Base-by-base conservation (phyloP, 805 yeast genomes). In the Starmerella geochares region DNA sequence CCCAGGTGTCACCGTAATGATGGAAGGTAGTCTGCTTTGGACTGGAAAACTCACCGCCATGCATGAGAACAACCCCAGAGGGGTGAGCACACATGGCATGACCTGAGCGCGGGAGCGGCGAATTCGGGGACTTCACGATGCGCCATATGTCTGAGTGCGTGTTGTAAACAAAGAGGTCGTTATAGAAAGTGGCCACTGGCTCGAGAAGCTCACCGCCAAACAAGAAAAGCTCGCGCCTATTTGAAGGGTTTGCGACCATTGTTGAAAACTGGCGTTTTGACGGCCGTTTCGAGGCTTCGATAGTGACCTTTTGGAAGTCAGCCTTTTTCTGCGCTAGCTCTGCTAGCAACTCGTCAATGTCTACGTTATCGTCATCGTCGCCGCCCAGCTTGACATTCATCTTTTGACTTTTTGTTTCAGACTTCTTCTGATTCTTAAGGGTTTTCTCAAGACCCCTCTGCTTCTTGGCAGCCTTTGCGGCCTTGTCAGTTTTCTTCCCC, bases 1-100 rank as follows among this genome's bases (percentile, higher is more conserved):
- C 73, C 98, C 98, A 90, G 3, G 96, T 83, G 62, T 90, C 98
- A 16, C 95, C 90, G 64, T 86, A 90, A 66, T 90, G 98, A 65
- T 92, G 92, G 66, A 90, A 90, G 0, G 96, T 86, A 46, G 86
- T 79, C 65, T 90, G 98, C 60, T 90, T 90, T 3, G 97, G 97
- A 14, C 95, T 84, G 1, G 96, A 85, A 60, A 92, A 90, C 67
- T 90, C 98, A 60, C 98, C 98, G 45, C 97, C 98, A 68, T 86
- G 92, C 71, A 90, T 67, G 52, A 90, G 65, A 24, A 86, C 75
- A 2, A 88, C 70, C 10, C 97, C 97, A 2, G 87, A 78, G 1
- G 96, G 95, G 66, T 90, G 97, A 0, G 85, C 81, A 54, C 88
- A 81, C 86, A 88, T 84, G 1, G 95, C 84, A 58, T 94, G 96